Evolutionary conservation across 345 rosid species (phyloP), one percentile per base, ranked within the genome.

Genomic region (Citrus medica): DNA sequence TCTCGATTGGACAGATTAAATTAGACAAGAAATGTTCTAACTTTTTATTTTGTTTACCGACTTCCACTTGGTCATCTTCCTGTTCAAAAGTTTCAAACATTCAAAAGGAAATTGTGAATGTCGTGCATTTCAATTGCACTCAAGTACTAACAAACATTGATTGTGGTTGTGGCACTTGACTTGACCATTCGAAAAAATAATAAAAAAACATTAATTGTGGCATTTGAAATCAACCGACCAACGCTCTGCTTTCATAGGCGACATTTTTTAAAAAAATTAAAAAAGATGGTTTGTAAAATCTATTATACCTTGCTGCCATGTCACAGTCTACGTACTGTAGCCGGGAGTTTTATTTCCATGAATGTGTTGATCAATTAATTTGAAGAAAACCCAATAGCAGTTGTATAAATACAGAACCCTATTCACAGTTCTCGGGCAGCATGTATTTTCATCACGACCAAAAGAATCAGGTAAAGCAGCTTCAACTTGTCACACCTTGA

Each of bases 401-500:
- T 37, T 59, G 55, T 25, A 37, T 38, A 58, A 60, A 22, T 74
- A 59, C 6, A 12, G 51, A 27, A 48, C 30, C 3, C 51, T 58
- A 77, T 77, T 59, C 69, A 77, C 75, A 69, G 74, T 42, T 40
- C n/a, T 56, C 42, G 25, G 17, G 67, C 16, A 12, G 24, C 35
- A n/a, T 6, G 2, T 16, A 16, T 62, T 9, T 28, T 46, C 51
- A 3, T 38, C 59, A 19, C 25, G 59, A 32, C 46, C 46, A 51
- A 76, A 65, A 22, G 46, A 64, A 75, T 65, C 30, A 10, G 21
- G n/a, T 14, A 8, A 46, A 55, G 56, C 25, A 25, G 38, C 48
- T 69, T 79, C 69, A 62, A 64, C 30, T 69, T 70, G 80, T 71
- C 35, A 28, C 38, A 78, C 88, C 82, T 78, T 94, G 98, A 78